phyloP scores from a whole-genome alignment of 2,329 filamentous ascomycete genomes.

The Aspergillus texensis region DNA sequence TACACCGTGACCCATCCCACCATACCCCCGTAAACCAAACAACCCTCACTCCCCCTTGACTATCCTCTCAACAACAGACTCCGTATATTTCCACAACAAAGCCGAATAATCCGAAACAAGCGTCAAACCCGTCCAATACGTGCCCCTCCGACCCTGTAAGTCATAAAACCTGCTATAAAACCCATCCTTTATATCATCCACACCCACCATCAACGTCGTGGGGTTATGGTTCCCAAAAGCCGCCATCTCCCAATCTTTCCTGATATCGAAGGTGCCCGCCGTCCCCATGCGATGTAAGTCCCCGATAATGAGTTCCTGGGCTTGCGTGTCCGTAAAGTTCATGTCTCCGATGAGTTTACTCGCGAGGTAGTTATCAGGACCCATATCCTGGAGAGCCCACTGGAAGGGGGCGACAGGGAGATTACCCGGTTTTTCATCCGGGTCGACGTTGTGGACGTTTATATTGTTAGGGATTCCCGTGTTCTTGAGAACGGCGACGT shows the following conservation, averaged over 20 bases:
- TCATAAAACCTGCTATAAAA: constrained; percentile 47
- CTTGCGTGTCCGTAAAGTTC: constrained; percentile 27
- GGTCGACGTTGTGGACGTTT: constrained; percentile 29
- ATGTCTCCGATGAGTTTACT: constrained; percentile 14
- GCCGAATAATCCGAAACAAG: constrained; percentile 28
- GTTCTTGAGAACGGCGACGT: constrained; percentile 41
- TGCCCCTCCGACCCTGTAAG: constrained; percentile 50
- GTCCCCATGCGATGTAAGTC: constrained; percentile 20
- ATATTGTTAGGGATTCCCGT: constrained; percentile 38
- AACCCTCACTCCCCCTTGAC: background rate
- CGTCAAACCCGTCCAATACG: constrained; percentile 50
- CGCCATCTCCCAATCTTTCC: constrained; percentile 33
- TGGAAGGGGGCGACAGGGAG: constrained; percentile 26
- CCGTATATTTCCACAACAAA: constrained; percentile 26
- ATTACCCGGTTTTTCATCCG: constrained; percentile 27
- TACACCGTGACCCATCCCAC: too few relatives aligned
- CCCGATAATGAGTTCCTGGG: constrained; percentile 12
- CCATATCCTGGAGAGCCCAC: constrained; percentile 17
- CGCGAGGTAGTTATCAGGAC: constrained; percentile 12
- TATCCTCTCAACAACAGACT: constrained; percentile 14
- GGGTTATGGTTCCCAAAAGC: constrained; percentile 42
- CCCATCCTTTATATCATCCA: constrained; percentile 39
- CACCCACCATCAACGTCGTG: constrained; percentile 38
- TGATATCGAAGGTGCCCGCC: constrained; percentile 11
- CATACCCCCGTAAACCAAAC: too few relatives aligned